Conservation (phyloP, 176 grass and related monocot genomes). For the Ampelocalamus luodianensis region DNA sequence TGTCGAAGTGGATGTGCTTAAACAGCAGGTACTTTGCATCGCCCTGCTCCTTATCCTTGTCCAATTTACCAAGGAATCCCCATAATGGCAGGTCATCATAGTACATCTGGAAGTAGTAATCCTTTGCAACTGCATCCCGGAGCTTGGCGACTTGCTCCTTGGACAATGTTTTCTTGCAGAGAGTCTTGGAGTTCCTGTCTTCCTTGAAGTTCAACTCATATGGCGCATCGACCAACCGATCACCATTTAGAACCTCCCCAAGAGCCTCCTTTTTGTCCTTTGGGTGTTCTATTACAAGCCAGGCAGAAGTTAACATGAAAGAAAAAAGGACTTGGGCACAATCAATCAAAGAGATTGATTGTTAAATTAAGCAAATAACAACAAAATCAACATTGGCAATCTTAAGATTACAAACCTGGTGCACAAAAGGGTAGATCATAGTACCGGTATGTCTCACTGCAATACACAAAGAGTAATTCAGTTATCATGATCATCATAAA, state of each 20-base stretch:
- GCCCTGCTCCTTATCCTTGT: conserved; percentile 62
- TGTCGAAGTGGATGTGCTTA: conserved; percentile 96
- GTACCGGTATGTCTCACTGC: conserved; percentile 94
- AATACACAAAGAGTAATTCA: conserved; percentile 41
- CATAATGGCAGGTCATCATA: conserved; percentile 95
- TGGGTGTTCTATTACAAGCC: conserved; percentile 66
- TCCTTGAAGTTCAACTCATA: conserved; percentile 87
- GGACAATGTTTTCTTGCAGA: conserved; percentile 73
- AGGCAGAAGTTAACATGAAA: conserved; percentile 37
- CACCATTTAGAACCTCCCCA: conserved; percentile 90
- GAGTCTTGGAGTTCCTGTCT: conserved; percentile 58
- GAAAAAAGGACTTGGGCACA: conserved; percentile 35
- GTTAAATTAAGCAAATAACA: conserved; percentile 33
- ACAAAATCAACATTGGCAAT: conserved; percentile 23
- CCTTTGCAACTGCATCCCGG: conserved; percentile 78
- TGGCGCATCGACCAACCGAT: conserved; percentile 89
- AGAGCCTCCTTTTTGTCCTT: conserved; percentile 92
- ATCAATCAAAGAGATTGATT: conserved; percentile 15
- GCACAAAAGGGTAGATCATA: conserved; percentile 91
- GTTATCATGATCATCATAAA: conserved; percentile 24
- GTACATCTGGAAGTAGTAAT: conserved; percentile 98
- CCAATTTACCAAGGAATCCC: conserved; percentile 93
- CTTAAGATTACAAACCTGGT: conserved; percentile 64
- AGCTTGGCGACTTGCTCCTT: conserved; percentile 73
- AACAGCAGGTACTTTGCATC: conserved; percentile 61